Evolutionary conservation across 2,329 filamentous ascomycete species (phyloP), one percentile per base, ranked within the genome.

Genomic region (Podosphaera xanthii): DNA sequence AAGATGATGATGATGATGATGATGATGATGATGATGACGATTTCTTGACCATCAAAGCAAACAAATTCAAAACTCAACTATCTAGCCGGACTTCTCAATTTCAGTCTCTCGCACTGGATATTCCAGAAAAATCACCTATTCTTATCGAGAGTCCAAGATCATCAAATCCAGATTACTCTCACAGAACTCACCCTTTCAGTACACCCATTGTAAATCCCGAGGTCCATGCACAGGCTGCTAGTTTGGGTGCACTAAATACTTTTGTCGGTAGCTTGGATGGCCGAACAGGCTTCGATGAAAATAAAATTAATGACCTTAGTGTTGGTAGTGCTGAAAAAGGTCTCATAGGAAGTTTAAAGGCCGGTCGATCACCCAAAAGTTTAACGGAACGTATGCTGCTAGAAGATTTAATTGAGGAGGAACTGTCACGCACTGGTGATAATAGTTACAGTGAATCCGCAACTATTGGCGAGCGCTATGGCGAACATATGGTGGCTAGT

Each of bases 121-220:
- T 65, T 34, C 22, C 60, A 14, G 58, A 52, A 42, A 57, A 61
- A 9, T 30, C 44, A 8, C 34, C 58, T 22, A 33, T 34, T 7
- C 35, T 52, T 42, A 42, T 14, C 42, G 56, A 52, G 12, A n/a
- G 52, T 30, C 5, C 53, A 36, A 33, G 57, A 34, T 40, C 61
- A 12, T 59, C 54, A 7, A 62, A 62, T 8, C n/a, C 62, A 8
- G 62, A 76, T 12, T 77, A 77, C 2, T 79, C 77, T n/a, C 79
- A 77, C 63, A 77, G 74, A 64, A 77, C 77, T 50, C 65, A 65
- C 30, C 72, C 77, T 12, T 74, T 81, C 55, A 71, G 73, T 42
- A 77, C 79, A 70, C 73, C 75, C 1, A 71, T 79, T 12, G 72
- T 80, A 53, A 72, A 76, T 56, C 71, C 75, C 7, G 72, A 76